Evolutionary conservation across 805 yeast species (phyloP).

Genomic region (Debaryomyces hansenii): DNA sequence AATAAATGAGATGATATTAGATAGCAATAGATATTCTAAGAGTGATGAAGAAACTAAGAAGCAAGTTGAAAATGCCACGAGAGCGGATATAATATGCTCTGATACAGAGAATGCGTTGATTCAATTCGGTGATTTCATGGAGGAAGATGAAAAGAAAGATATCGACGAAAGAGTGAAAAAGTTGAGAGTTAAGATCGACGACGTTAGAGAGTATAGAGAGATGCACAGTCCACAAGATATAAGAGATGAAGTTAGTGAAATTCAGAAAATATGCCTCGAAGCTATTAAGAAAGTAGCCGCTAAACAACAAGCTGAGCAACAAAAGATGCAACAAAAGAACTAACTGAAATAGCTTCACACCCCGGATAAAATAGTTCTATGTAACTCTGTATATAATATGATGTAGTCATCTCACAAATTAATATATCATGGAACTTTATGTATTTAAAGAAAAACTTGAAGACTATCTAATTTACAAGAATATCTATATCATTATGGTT

Average conservation of each 20-base stretch:
- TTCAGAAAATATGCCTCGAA: constrained; percentile 37
- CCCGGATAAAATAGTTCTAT: no score
- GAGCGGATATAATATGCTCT: constrained; percentile 74
- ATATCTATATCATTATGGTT: constrained; percentile 2
- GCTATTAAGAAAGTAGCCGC: constrained; percentile 41
- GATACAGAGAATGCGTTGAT: constrained; percentile 86
- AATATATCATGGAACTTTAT: not conserved
- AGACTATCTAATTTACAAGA: constrained; percentile 6
- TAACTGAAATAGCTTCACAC: not conserved
- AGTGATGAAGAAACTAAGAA: constrained; percentile 59
- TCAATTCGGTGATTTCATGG: constrained; percentile 60
- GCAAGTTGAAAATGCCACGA: constrained; percentile 70
- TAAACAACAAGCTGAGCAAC: constrained; percentile 25
- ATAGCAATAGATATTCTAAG: constrained; percentile 63
- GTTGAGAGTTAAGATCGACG: constrained; percentile 29
- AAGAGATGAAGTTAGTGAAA: constrained; percentile 34
- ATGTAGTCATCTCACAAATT: not conserved
- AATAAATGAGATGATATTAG: constrained; percentile 60
- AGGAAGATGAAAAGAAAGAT: constrained; percentile 44
- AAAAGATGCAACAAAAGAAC: constrained; percentile 3
- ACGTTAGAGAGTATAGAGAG: constrained; percentile 28
- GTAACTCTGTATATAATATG: no score
- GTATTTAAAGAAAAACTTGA: not conserved
- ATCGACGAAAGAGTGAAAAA: constrained; percentile 18
- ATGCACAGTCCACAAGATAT: constrained; percentile 34